Conservation (phyloP, 2,329 filamentous ascomycete species). For the Aspergillus quadricinctus region DNA sequence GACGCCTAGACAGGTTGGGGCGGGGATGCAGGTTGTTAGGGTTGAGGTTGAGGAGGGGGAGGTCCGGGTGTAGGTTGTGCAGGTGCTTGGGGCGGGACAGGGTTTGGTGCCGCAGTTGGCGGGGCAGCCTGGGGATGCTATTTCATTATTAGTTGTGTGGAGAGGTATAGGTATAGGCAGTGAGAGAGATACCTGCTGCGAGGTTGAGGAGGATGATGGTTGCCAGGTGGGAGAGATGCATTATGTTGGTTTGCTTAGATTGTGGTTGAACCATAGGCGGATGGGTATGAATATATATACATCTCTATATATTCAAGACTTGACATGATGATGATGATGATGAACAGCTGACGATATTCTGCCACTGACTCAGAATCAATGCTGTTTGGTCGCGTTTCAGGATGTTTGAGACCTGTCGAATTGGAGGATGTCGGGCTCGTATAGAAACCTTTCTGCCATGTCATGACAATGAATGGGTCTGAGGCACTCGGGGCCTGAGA, state of each 20-base stretch:
- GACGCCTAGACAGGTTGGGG: conserved; percentile 21
- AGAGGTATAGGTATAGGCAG: too few species aligned
- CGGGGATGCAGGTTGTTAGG: conserved; percentile 20
- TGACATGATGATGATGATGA: too few species aligned
- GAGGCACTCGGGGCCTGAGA: too few species aligned
- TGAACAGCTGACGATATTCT: background rate
- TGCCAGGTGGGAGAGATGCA: background rate
- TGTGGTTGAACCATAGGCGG: too few species aligned
- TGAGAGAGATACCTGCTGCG: background rate
- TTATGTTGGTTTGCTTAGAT: background rate
- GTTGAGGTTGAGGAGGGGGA: conserved; percentile 18
- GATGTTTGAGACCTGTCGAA: background rate
- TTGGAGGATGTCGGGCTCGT: background rate
- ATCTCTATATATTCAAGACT: too few species aligned
- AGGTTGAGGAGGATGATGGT: background rate
- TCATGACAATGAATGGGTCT: too few species aligned
- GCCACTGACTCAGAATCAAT: background rate
- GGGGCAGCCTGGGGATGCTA: background rate
- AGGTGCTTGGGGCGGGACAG: background rate
- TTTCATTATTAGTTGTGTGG: background rate
- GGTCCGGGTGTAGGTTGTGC: conserved; percentile 4
- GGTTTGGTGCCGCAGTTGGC: background rate
- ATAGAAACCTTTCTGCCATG: background rate
- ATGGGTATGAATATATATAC: background rate
- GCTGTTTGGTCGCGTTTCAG: background rate